phyloP scores from a whole-genome alignment of 2,329 filamentous ascomycete species.

The Magnaporthales sp. region DNA sequence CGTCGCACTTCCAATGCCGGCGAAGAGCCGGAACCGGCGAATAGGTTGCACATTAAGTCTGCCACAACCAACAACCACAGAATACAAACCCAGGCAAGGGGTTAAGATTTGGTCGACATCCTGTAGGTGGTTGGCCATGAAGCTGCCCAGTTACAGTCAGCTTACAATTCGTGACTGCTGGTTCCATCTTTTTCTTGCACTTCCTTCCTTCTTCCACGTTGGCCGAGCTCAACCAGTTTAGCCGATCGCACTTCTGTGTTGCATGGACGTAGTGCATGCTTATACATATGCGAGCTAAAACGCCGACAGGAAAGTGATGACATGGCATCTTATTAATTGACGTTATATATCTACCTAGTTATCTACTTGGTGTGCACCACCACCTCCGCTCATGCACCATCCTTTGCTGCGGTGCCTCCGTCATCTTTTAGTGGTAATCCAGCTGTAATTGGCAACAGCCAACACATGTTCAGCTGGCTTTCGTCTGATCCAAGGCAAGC shows the following conservation, averaged over 20 bases:
- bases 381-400: not conserved
- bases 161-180: too few species aligned
- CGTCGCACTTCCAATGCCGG: not conserved
- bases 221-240: not conserved
- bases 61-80: not conserved
- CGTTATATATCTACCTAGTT: too few species aligned
- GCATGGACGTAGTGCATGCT: not conserved
- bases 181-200: not conserved
- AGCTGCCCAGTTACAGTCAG: not conserved
- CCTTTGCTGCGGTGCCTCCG: not conserved
- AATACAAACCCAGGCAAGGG: not conserved
- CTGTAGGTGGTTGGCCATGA: not conserved
- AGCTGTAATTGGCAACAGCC: not conserved
- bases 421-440: not conserved
- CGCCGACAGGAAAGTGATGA: not conserved
- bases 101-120: not conserved
- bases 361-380: too few species aligned
- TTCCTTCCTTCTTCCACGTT: not conserved
- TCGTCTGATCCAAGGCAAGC: not conserved
- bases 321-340: not conserved
- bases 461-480: not conserved
- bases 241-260: not conserved
- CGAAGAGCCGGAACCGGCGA: not conserved
- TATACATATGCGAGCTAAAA: not conserved
- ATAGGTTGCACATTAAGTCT: not conserved